Evolutionary conservation across 441 rosid genomes (phyloP), one percentile per base, ranked within the genome.

Genomic region (Erysimum cheiri): DNA sequence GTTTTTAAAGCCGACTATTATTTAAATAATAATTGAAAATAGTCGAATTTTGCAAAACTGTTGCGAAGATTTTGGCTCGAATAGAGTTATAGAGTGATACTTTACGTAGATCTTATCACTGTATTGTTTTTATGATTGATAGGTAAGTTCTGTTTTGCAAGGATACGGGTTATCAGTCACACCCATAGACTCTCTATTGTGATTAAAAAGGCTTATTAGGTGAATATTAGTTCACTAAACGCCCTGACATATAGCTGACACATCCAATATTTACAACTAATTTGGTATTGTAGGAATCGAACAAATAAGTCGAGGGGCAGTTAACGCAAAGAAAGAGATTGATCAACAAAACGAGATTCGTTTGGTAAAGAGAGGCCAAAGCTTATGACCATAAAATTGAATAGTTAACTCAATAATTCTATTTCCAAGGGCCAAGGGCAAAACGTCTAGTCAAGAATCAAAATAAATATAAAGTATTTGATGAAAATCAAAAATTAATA

Each of bases 151-250:
- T 22, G 24, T 22, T 22, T 22, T 22, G 24, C 24, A 22, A 22
- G 24, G 24, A 22, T 22, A 19, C 22, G 22, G 22, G 22, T 19
- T 19, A 19, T 19, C 22, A 19, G 22, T 19, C 22, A 19, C 22
- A 19, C 22, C 22, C 22, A 19, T 19, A 19, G 22, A 19, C 1
- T 19, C 47, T n/a, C 37, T 57, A 46, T 17, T 14, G 58, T 36
- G n/a, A 47, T 35, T 36, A n/a, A 3, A 36, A 58, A 15, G 15
- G 32, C 24, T 3, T 49, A 28, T 70, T 70, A 60, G 73, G 52
- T 70, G 52, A 60, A 60, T 60, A 60, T 70, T 60, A 49, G 74
- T 49, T 60, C 74, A 69, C 74, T 70, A 60, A 70, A 49, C 60
- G 39, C 29, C 48, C 22, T 10, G 41, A 53, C 32, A 37, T 10